Base-by-base conservation (phyloP, 495 filamentous ascomycete species). In the Lineolata rhizophorae region DNA sequence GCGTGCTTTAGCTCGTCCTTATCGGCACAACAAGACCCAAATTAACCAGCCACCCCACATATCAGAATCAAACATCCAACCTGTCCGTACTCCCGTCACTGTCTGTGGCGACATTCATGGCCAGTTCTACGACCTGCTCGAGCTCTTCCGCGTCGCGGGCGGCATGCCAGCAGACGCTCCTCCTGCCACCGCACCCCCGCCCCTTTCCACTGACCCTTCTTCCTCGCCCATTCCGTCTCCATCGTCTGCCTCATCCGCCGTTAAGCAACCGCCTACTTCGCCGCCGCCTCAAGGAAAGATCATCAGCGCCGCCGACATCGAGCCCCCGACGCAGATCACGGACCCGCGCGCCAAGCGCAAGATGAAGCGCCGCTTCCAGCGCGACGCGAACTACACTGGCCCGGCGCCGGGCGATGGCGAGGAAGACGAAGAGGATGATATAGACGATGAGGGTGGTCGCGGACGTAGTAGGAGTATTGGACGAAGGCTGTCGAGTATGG, bases 21-120 rank as follows among this genome's bases (percentile, higher is more conserved):
- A n/a, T n/a, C n/a, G n/a, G n/a, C n/a, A n/a, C n/a, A n/a, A n/a
- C n/a, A n/a, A n/a, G 27, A 18, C 28, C 20, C 18, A 13, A 21
- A 3, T 5, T 8, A 26, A 26, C 8, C 13, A 12, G 29, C n/a
- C 14, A 2, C 18, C 18, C 2, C 29, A 10, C 18, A 11, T 12
- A 31, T 18, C 40, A 91, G 87, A 97, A 61, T 92, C 82, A 31
- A 97, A 97, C 52, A 93, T 97, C 20, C 84, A 93, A 48, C 87
- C 90, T 14, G 87, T 97, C 18, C 67, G 70, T 11, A 91, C 90
- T 0, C 87, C 87, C n/a, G 87, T 97, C 33, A 97, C 87, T 18
- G 73, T 97, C 41, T 97, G 87, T 47, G 87, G 87, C 46, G 87
- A 97, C 50, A 93, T 97, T 43, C 87, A 97, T 55, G 87, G 87